Evolutionary conservation across 2,329 filamentous ascomycete genomes (phyloP).

Genomic region (Colletotrichum tropicale): DNA sequence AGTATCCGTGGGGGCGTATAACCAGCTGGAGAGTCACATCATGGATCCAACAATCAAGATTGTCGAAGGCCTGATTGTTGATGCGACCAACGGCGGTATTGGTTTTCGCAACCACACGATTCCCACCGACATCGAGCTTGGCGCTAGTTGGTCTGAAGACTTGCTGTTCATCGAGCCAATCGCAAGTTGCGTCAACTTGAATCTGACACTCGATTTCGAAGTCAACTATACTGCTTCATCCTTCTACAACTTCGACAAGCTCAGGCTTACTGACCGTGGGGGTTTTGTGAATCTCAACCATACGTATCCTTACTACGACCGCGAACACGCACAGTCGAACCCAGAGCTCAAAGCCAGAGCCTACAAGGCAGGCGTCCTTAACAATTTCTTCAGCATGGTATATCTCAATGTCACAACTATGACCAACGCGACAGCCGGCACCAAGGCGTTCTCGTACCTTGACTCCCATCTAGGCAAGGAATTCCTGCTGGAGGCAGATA

Average conservation of each 20-base stretch:
- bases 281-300: constrained; percentile 44
- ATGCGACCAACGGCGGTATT: constrained; percentile 43
- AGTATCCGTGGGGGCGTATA: too few relatives aligned
- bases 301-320: constrained; percentile 33
- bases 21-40: constrained; percentile 28
- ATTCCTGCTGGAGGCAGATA: too few relatives aligned
- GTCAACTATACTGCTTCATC: constrained; percentile 19
- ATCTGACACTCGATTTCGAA: constrained; percentile 45
- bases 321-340: constrained; percentile 30
- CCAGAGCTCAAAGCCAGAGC: too few relatives aligned
- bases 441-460: too few relatives aligned
- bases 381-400: too few relatives aligned
- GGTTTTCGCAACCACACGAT: constrained; percentile 50
- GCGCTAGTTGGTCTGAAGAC: constrained; percentile 50
- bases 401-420: too few relatives aligned
- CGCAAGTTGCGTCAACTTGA: constrained; percentile 46
- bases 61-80: constrained; percentile 49
- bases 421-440: too few relatives aligned
- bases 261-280: constrained; percentile 37
- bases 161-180: constrained; percentile 51
- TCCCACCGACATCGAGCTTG: constrained; percentile 34
- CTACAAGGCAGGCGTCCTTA: too few relatives aligned
- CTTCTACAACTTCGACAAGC: too few relatives aligned
- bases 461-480: too few relatives aligned
- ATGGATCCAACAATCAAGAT: constrained; percentile 34